A percentile compares a stretch with the other conserved stretches of the same genome.
Evolutionary conservation across 2,329 filamentous ascomycete genomes (phyloP).

Genomic region (Hypoxylon sp.): DNA sequence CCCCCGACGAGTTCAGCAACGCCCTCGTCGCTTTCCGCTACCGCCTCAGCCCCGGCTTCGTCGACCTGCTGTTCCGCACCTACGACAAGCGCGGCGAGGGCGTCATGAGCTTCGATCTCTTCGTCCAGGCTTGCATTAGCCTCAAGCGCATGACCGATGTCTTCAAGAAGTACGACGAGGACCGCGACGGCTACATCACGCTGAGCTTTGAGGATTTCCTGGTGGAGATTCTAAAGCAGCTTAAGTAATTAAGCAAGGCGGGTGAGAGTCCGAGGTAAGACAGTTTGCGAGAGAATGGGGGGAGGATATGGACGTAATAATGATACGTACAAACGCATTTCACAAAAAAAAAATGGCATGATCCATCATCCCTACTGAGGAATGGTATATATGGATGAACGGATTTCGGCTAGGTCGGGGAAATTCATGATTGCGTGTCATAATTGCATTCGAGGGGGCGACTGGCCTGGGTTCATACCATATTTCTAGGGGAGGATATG

Average conservation of each 20-base stretch:
- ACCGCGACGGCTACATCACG: constrained; percentile 93
- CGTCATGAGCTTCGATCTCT: constrained; percentile 91
- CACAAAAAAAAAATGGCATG: not conserved
- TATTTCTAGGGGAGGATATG: constrained; percentile 5
- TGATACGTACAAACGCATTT: constrained; percentile 6
- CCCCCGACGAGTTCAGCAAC: constrained; percentile 87
- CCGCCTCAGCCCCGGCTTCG: constrained; percentile 85
- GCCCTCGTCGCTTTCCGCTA: constrained; percentile 95
- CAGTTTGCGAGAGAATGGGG: not conserved
- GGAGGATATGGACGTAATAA: not conserved
- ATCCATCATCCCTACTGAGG: not conserved
- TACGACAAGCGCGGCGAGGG: constrained; percentile 84
- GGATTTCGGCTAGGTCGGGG: constrained; percentile 4
- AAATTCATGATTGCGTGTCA: not conserved
- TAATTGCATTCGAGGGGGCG: not conserved
- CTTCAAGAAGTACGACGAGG: constrained; percentile 98
- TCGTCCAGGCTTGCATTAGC: constrained; percentile 97
- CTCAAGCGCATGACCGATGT: constrained; percentile 99
- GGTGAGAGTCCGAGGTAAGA: not conserved
- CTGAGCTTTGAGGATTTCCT: constrained; percentile 87
- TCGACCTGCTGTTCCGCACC: constrained; percentile 86
- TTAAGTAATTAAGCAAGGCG: constrained; percentile 60
- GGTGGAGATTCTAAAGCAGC: constrained; percentile 75
- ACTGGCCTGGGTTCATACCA: not conserved
- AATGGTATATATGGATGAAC: constrained; percentile 11